A percentile compares a stretch with the other conserved stretches of the same genome.
phyloP scores from a whole-genome alignment of 1,139 yeast genomes.

The Ogataea hybrid region DNA sequence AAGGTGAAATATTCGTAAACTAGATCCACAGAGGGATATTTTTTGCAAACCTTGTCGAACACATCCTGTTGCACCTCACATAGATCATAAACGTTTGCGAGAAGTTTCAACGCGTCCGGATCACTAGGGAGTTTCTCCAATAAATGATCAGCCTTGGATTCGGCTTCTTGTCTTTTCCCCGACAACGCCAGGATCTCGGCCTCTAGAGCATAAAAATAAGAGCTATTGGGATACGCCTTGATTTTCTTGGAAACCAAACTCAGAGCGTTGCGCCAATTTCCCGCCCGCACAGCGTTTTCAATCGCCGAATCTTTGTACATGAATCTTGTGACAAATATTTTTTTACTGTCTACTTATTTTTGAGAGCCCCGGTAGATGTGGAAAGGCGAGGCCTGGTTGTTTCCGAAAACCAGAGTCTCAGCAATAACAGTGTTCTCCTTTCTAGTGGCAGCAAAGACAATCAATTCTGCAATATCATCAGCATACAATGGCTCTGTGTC shows the following conservation, averaged over 20 bases:
- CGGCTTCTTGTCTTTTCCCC: conserved; percentile 46
- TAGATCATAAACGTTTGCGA: conserved; percentile 40
- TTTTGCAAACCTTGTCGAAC: conserved; percentile 56
- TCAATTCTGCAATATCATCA: conserved; percentile 49
- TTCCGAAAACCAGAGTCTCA: conserved; percentile 48
- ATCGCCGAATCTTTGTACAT: conserved; percentile 20
- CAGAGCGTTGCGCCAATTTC: conserved; percentile 54
- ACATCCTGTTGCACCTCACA: conserved; percentile 39
- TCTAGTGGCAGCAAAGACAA: conserved; percentile 49
- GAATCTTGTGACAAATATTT: conserved; percentile 5
- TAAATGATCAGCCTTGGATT: conserved; percentile 41
- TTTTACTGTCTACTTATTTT: not conserved
- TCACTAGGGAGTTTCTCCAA: conserved; percentile 52
- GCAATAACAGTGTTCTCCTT: conserved; percentile 50
- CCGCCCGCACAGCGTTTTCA: conserved; percentile 47
- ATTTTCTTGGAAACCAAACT: conserved; percentile 48
- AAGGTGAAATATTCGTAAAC: conserved; percentile 48
- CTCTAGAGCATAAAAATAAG: conserved; percentile 52
- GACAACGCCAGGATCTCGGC: conserved; percentile 42
- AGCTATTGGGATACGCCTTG: conserved; percentile 53
- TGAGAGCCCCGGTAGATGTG: conserved; percentile 45
- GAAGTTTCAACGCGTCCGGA: conserved; percentile 46
- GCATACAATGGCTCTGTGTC: conserved; percentile 47
- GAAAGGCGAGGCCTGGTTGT: conserved; percentile 58
- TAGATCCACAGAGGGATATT: conserved; percentile 48